phyloP scores from a whole-genome alignment of 805 yeast species.

The Saccharomycopsis sp. region DNA sequence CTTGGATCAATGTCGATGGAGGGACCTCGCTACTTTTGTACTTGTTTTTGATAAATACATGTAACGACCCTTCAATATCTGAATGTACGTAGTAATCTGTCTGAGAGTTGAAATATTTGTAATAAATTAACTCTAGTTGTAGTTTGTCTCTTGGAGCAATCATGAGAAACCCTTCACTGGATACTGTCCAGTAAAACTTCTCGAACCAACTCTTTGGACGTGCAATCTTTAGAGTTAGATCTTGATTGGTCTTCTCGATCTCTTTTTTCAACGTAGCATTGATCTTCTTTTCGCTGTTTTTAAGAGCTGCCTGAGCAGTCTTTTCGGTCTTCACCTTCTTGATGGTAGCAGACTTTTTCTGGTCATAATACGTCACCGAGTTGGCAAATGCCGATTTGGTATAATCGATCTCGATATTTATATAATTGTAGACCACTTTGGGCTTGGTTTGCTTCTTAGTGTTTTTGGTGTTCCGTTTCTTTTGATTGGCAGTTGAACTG shows the following conservation, averaged over 20 bases:
- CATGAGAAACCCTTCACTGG: conserved; percentile 82
- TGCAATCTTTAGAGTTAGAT: conserved; percentile 44
- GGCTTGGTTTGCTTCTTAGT: conserved; percentile 15
- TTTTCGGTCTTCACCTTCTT: conserved; percentile 78
- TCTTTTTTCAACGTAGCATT: conserved; percentile 61
- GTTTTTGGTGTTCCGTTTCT: conserved; percentile 12
- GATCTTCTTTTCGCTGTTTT: conserved; percentile 75
- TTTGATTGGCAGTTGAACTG: conserved; percentile 15
- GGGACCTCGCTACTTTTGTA: conserved; percentile 64
- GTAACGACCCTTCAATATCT: conserved; percentile 66
- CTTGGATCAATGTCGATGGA: conserved; percentile 83
- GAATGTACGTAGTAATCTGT: conserved; percentile 69
- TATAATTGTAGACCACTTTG: conserved; percentile 23
- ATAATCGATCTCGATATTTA: conserved; percentile 62
- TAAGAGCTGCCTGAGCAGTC: conserved; percentile 70
- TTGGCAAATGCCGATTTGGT: conserved; percentile 78
- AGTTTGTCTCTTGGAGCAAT: conserved; percentile 77
- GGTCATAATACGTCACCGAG: conserved; percentile 73
- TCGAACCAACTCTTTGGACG: conserved; percentile 87
- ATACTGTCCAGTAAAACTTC: conserved; percentile 89
- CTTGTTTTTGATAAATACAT: conserved; percentile 79
- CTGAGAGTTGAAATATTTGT: conserved; percentile 61
- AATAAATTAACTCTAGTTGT: conserved; percentile 76
- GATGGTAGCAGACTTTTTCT: conserved; percentile 65
- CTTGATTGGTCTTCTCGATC: conserved; percentile 50